Evolutionary conservation across 805 yeast species (phyloP).

Genomic region (Cyberlindnera xishuangbannaensis): DNA sequence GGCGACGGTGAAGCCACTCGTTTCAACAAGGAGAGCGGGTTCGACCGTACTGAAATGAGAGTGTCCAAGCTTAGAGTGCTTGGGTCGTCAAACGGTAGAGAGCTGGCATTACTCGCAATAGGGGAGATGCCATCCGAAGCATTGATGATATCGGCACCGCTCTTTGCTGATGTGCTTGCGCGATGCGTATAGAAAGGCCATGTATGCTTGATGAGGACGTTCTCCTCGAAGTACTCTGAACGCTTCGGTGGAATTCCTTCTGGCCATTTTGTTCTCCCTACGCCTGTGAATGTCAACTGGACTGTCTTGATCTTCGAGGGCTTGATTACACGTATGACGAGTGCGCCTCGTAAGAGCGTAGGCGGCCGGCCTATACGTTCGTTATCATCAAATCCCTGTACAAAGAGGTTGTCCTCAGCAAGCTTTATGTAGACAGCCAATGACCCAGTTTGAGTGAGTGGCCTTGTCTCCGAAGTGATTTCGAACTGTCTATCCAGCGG

Average conservation of each 20-base stretch:
- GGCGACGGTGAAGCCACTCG: conserved; percentile 25
- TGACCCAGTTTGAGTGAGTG: conserved; percentile 55
- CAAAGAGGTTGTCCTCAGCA: conserved; percentile 74
- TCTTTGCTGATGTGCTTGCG: conserved; percentile 15
- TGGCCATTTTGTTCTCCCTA: conserved; percentile 88
- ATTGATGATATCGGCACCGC: conserved; percentile 38
- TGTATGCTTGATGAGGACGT: conserved; percentile 65
- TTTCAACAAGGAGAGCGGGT: conserved; percentile 19
- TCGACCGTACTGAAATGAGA: conserved; percentile 9
- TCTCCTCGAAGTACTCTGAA: conserved; percentile 55
- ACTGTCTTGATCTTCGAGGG: conserved; percentile 67
- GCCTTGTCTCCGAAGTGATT: conserved; percentile 35
- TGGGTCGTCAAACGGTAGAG: conserved; percentile 8
- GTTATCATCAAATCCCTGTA: conserved; percentile 71
- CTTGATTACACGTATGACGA: conserved; percentile 63
- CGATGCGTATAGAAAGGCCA: conserved; percentile 87
- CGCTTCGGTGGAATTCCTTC: conserved; percentile 95
- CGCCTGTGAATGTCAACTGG: conserved; percentile 57
- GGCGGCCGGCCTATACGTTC: conserved; percentile 70
- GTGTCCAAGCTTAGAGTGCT: conserved; percentile 25
- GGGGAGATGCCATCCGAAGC: conserved; percentile 3
- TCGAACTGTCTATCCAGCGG: conserved; percentile 48
- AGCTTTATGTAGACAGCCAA: conserved; percentile 67
- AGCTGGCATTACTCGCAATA: conserved; percentile 1
- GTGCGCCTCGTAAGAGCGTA: conserved; percentile 72